A percentile compares a stretch with the other conserved stretches of the same genome.
These are phyloP conservation scores for Ceratocystiopsis sp. DNA, from an alignment of 2,329 filamentous ascomycete species.

Conservation along the genomic window DNA sequence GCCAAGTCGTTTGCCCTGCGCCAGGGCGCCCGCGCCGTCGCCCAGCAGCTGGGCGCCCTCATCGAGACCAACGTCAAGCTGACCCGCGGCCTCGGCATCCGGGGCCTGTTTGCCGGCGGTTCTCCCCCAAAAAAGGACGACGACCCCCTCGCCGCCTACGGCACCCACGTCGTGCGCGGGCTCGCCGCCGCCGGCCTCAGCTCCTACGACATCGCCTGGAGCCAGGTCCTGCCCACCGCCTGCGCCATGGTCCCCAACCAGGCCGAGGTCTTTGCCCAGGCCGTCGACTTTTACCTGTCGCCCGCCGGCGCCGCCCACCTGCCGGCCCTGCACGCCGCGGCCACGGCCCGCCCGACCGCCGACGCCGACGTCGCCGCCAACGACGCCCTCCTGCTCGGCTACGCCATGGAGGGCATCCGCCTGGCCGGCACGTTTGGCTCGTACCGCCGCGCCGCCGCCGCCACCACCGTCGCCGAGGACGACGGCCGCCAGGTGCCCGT, in stretches of 20 bases:
- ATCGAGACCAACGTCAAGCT: conserved; percentile 50
- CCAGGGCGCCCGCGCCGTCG: conserved; percentile 38
- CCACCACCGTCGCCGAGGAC: conserved; percentile 30
- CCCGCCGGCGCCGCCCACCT: conserved; percentile 22
- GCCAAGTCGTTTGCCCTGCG: conserved; percentile 48
- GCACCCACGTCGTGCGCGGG: conserved; percentile 18
- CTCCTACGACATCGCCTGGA: conserved; percentile 51
- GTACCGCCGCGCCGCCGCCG: conserved; percentile 35
- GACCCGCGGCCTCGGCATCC: conserved; percentile 23
- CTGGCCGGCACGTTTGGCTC: conserved; percentile 46
- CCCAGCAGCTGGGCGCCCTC: conserved; percentile 39
- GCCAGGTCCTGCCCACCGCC: conserved; percentile 51
- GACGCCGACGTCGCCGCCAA: conserved; percentile 32
- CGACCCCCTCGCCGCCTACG: conserved; percentile 44
- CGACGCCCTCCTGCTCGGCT: conserved; percentile 48
- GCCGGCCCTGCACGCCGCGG: no score
- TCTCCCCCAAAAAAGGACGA: conserved; percentile 29
- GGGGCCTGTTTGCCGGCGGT: conserved; percentile 34
- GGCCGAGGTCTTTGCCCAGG: conserved; percentile 53
- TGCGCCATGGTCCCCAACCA: conserved; percentile 54
- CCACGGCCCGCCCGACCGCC: no score
- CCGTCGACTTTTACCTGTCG: conserved; percentile 56
- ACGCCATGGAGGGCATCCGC: conserved; percentile 55
- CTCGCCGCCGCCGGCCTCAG: conserved; percentile 30
- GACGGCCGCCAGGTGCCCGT: conserved; percentile 34